Evolutionary conservation across 805 yeast species (phyloP), one percentile per base, ranked within the genome.

Genomic region (Suhomyces tanzawaensis): DNA sequence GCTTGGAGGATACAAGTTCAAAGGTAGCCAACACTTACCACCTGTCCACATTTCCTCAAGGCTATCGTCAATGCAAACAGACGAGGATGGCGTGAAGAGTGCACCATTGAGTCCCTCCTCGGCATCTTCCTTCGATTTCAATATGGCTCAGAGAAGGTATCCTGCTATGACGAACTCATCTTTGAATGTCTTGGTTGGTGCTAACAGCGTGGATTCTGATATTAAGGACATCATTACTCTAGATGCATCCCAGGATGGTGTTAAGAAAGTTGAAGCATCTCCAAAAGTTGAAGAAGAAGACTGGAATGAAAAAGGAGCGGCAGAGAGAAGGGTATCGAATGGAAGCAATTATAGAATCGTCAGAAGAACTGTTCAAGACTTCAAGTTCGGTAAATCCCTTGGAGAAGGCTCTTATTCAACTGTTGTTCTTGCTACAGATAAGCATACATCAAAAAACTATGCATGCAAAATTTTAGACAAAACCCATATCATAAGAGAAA

Each of bases 381-480:
- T 69, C 41, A 58, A 58, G 40, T 67, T 67, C 35, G 74, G 74
- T 4, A 56, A 58, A 32, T 52, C 51, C n/a, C 49, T 69, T 29
- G 74, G 74, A 12, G 74, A 69, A 44, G 74, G 74, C 1, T 68
- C 74, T 1, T 69, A 69, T 41, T 66, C 72, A 7, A 69, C 74
- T 0, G 74, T 69, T 4, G 69, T 68, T 0, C 55, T 68, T 11
- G 74, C 71, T 7, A 77, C 55, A 59, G 52, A 82, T 75, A 41
- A 74, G 66, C 55, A 66, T 72, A 38, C 79, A 70, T 31, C 74
- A 58, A 60, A 70, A 55, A 60, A 78, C 63, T 85, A 81, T 56
- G 95, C 95, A 1, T 82, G 85, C 8, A 85, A 85, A 55, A 76
- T 85, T 3, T 62, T 85, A 39, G 88, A 82, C 56, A 85, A 85